phyloP scores from a whole-genome alignment of 2,329 filamentous ascomycete genomes.

The Domatiomyces globalis region DNA sequence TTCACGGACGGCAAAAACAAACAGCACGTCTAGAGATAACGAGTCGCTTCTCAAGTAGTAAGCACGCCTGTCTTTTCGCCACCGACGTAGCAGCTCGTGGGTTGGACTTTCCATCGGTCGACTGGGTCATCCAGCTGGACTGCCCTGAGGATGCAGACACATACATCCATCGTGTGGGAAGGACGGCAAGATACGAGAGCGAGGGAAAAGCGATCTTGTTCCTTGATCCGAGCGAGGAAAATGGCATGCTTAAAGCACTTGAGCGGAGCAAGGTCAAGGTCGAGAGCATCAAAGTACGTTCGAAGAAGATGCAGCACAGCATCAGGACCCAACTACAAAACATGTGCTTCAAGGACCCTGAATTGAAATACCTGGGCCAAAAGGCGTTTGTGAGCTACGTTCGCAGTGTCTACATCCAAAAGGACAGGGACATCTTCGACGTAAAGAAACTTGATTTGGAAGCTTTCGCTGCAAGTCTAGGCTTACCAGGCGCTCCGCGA shows the following conservation, averaged over 20 bases:
- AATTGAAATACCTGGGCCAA: conserved; percentile 86
- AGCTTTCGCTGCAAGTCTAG: conserved; percentile 69
- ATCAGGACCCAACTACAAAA: conserved; percentile 78
- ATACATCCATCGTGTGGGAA: conserved; percentile 90
- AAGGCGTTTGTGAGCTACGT: conserved; percentile 91
- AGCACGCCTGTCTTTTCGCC: conserved; percentile 78
- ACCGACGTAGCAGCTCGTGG: conserved; percentile 92
- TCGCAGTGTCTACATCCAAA: conserved; percentile 72
- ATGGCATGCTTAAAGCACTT: conserved; percentile 73
- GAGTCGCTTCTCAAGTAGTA: conserved; percentile 62
- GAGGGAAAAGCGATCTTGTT: conserved; percentile 81
- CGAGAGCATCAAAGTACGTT: conserved; percentile 68
- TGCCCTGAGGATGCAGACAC: conserved; percentile 94
- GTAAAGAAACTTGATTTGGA: conserved; percentile 72
- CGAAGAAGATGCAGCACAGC: conserved; percentile 68
- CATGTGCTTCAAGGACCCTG: conserved; percentile 89
- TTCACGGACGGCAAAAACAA: conserved; percentile 91
- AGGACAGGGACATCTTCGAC: conserved; percentile 82
- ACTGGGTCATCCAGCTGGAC: conserved; percentile 98
- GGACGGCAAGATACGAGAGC: conserved; percentile 85
- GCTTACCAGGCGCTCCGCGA: conserved; percentile 77
- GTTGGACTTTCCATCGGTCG: conserved; percentile 88
- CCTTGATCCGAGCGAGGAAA: conserved; percentile 80
- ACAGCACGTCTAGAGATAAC: conserved; percentile 77
- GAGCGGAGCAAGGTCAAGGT: conserved; percentile 84